These are phyloP conservation scores for Solanum pinnatisectum DNA, from an alignment of 257 asterid species.

Conservation along the genomic window DNA sequence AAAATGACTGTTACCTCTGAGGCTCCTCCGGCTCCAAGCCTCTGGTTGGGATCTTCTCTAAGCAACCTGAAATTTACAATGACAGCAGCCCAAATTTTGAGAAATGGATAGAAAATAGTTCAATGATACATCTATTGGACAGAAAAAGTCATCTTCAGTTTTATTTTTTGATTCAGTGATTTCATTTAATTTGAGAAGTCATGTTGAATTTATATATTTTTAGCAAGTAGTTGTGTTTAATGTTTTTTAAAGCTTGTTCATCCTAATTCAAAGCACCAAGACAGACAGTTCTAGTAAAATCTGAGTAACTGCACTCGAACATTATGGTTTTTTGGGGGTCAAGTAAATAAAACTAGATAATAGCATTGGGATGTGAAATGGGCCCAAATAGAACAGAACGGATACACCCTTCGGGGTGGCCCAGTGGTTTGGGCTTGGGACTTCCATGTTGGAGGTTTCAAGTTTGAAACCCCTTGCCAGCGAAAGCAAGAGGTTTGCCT, in stretches of 20 bases:
- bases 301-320: background rate
- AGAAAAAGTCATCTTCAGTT: background rate
- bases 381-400: background rate
- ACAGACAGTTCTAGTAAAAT: background rate
- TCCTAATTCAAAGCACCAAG: background rate
- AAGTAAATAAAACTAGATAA: background rate
- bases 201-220: background rate
- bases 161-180: background rate
- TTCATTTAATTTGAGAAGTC: background rate
- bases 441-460: background rate
- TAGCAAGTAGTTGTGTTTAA: background rate
- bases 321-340: background rate
- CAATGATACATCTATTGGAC: background rate
- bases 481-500: background rate
- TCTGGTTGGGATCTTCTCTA: slow-evolving; percentile 92
- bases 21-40: slow-evolving; percentile 96
- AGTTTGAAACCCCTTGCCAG: background rate
- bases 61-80: slow-evolving; percentile 42
- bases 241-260: background rate
- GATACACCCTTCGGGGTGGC: background rate
- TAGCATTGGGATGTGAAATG: background rate
- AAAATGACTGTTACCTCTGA: slow-evolving; percentile 47
- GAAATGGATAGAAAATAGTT: background rate
- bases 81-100: background rate
- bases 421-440: background rate